These are phyloP conservation scores for Scenedesmus sp. DNA, from an alignment of 163 green algal species.

Conservation along the genomic window DNA sequence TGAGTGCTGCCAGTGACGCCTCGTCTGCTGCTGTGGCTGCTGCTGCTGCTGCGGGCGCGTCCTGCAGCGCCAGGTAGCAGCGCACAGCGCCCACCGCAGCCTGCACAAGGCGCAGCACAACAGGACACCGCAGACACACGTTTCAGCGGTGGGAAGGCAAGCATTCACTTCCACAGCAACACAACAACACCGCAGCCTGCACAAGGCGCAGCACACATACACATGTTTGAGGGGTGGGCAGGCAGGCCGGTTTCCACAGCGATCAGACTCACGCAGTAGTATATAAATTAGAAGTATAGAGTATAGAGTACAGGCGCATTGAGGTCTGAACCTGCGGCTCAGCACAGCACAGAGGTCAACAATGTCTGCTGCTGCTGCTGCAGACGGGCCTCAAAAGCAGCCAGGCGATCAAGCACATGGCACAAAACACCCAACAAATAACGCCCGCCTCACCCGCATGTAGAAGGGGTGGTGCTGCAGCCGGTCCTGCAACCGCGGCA, in stretches of 20 bases:
- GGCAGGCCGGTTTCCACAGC: no score
- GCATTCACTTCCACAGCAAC: not conserved
- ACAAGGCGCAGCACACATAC: not conserved
- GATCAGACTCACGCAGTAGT: no score
- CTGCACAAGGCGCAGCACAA: conserved; percentile 44
- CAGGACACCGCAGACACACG: not conserved
- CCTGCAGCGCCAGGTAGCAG: conserved; percentile 83
- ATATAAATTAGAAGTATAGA: no score
- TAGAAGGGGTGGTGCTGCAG: conserved; percentile 83
- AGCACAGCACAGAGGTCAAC: no score
- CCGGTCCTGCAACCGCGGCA: conserved; percentile 93
- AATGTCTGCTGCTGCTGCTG: no score
- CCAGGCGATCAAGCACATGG: not conserved
- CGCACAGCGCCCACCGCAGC: conserved; percentile 81
- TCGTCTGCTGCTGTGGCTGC: conserved; percentile 67
- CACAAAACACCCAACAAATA: not conserved
- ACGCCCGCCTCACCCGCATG: conserved; percentile 61
- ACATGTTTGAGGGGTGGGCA: no score
- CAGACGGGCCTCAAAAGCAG: no score
- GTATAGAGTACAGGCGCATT: no score
- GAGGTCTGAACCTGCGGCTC: no score
- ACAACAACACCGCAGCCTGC: not conserved
- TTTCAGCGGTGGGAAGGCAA: not conserved
- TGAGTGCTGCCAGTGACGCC: conserved; percentile 66
- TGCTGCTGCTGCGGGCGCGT: conserved; percentile 58